These are phyloP conservation scores for Stylonectria norvegica DNA, from an alignment of 2,329 filamentous ascomycete genomes.

Conservation along the genomic window DNA sequence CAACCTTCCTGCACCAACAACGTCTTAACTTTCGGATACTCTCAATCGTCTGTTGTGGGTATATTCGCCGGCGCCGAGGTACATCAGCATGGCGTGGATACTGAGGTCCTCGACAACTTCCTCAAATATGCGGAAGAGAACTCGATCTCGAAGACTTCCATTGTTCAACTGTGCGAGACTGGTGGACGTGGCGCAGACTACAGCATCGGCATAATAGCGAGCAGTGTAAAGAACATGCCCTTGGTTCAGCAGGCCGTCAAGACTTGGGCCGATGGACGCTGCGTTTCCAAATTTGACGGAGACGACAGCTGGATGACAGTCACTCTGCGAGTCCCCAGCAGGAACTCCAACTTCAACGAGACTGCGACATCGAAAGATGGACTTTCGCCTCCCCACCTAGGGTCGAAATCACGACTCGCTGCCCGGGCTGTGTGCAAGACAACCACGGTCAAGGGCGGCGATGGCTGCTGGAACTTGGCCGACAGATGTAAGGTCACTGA, in stretches of 20 bases:
- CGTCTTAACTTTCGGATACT: constrained; percentile 12
- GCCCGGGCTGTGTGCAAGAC: constrained; percentile 18
- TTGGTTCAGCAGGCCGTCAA: constrained; percentile 25
- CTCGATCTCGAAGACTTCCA: constrained; percentile 10
- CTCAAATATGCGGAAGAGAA: constrained; percentile 9
- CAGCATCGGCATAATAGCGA: constrained; percentile 28
- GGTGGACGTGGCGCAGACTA: constrained; percentile 25
- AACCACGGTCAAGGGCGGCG: too few relatives aligned
- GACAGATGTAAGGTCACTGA: too few relatives aligned
- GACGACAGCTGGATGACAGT: constrained; percentile 15
- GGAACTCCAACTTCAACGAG: constrained; percentile 8
- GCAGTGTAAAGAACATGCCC: constrained; percentile 21
- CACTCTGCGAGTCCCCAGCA: constrained; percentile 13
- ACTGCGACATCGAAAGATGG: constrained; percentile 1
- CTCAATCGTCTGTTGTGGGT: constrained; percentile 14
- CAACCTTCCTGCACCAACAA: constrained; percentile 13
- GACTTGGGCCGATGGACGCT: constrained; percentile 23
- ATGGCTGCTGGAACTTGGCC: too few relatives aligned
- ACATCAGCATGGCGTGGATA: constrained; percentile 18
- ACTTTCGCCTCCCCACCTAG: constrained; percentile 1
- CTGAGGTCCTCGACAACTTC: constrained; percentile 14
- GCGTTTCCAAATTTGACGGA: constrained; percentile 17
- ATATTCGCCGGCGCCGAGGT: constrained; percentile 22
- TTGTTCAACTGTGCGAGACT: constrained; percentile 29
- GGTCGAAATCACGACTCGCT: constrained; percentile 8